Conservation (phyloP, 2,329 filamentous ascomycete genomes). For the Didymosphaeria variabile region DNA sequence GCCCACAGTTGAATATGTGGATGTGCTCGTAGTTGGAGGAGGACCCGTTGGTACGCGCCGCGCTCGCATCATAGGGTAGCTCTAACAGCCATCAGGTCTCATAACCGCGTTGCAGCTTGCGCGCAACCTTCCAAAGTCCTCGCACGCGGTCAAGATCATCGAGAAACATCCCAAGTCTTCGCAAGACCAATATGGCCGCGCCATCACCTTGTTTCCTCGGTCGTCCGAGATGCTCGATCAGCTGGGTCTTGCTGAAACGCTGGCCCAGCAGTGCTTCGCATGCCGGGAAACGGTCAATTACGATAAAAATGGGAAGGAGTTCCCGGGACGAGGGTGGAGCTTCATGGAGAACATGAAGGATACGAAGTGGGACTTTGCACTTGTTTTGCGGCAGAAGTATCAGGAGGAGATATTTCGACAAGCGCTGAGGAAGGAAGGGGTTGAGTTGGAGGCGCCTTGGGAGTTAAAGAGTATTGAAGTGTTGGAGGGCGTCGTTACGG, state of each 20-base stretch:
- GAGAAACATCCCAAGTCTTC: constrained; percentile 60
- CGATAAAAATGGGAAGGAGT: constrained; percentile 56
- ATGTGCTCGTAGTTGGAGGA: constrained; percentile 44
- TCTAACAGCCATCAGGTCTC: constrained; percentile 36
- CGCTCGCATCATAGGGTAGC: background rate
- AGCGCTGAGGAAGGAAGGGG: constrained; percentile 49
- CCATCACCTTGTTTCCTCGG: constrained; percentile 63
- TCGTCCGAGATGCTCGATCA: constrained; percentile 63
- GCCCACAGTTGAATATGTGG: constrained; percentile 24
- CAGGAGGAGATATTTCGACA: constrained; percentile 63
- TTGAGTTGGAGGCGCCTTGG: constrained; percentile 47
- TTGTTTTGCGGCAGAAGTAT: constrained; percentile 66
- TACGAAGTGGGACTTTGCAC: constrained; percentile 61
- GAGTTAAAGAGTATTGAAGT: constrained; percentile 52
- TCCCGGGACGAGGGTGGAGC: constrained; percentile 58
- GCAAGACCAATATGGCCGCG: constrained; percentile 63
- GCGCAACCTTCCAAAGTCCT: constrained; percentile 52
- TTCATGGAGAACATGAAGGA: constrained; percentile 65
- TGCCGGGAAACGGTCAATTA: constrained; percentile 61
- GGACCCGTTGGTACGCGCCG: constrained; percentile 55
- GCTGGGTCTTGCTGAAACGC: constrained; percentile 58
- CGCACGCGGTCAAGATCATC: constrained; percentile 56
- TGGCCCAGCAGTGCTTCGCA: constrained; percentile 63
- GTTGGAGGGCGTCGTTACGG: constrained; percentile 41
- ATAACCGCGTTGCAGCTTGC: constrained; percentile 59